Base-by-base conservation (phyloP, 495 filamentous ascomycete genomes). In the Penicillium atrosanguineum region DNA sequence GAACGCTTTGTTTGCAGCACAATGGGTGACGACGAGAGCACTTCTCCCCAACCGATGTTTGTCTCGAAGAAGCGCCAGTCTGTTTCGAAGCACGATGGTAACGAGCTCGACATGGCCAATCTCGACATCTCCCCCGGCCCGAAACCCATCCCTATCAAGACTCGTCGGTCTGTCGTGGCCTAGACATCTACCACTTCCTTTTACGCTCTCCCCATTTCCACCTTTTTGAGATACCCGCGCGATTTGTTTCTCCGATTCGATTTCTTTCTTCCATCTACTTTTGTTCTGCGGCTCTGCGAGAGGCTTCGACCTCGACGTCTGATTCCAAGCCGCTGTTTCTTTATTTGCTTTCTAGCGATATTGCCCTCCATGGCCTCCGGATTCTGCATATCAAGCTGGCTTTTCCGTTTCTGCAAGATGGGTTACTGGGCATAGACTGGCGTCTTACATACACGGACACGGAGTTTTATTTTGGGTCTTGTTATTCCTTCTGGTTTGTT, bases 1-100 rank as follows among this genome's bases (percentile, higher is more conserved):
- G 73, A 76, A 49, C 71, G 63, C 47, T 72, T 73, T 39, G 66
- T 77, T 26, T 76, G 72, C 62, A 73, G 68, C 45, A 75, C 73
- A 0, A 57, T 75, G 4, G 62, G 62, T 14, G 70, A 74, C 39
- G 69, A 70, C 12, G 69, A 60, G 46, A 56, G 37, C 19, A 28
- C 48, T 9, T 40, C 25, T n/a, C 37, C 54, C 16, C 51, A 62
- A 38, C 69, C 71, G 28, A 50, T 69, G 49, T 36, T 62, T 44
- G 53, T 68, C 21, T 49, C 57, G 14, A 61, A 68, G 46, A 45
- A 58, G 26, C 56, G 50, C 25, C 38, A 56, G 14, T 61, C 53
- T 7, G 36, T 51, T 4, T 51, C 57, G 6, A 69, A 68, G 37
- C 63, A 61, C 50, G 69, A 72, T 9, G 64, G 57, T 19, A 59